A percentile compares a stretch with the other conserved stretches of the same genome.
These are phyloP conservation scores for Puccinia coronata DNA, from an alignment of 1,284 basidiomycete genomes.

Conservation along the genomic window DNA sequence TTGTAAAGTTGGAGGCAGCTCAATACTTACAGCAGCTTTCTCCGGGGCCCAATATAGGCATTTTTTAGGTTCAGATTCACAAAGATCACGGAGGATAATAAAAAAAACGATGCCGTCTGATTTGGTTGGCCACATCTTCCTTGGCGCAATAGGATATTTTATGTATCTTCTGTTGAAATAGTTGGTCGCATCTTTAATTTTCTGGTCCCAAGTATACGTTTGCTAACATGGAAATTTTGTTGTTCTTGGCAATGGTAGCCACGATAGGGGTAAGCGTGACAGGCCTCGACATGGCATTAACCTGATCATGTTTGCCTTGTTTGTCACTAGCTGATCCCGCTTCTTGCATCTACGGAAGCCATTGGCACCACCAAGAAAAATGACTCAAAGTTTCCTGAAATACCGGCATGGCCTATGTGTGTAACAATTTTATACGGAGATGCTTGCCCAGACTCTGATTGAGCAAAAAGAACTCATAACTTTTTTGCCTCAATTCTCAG, in stretches of 20 bases:
- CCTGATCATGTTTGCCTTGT: background rate
- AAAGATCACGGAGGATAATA: too few relatives aligned
- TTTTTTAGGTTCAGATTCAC: background rate
- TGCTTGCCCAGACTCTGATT: background rate
- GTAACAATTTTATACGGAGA: background rate
- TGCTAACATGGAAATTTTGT: background rate
- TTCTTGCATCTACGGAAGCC: background rate
- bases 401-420: slow-evolving; percentile 25
- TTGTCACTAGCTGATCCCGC: background rate
- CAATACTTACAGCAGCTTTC: too few relatives aligned
- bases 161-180: slow-evolving; percentile 8
- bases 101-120: background rate
- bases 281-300: background rate
- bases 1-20: too few relatives aligned
- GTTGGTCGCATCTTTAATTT: background rate
- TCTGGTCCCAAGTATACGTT: background rate
- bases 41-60: too few relatives aligned
- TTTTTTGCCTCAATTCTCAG: background rate
- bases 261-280: slow-evolving; percentile 11
- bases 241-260: slow-evolving; percentile 1
- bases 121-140: background rate
- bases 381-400: background rate
- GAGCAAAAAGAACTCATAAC: background rate
- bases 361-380: slow-evolving; percentile 15
- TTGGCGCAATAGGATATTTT: slow-evolving; percentile 7